Percentiles rank a stretch among this genome's conserved stretches.
These are phyloP conservation scores for Linanthus parryae DNA, from an alignment of 148 eudicot genomes.

Conservation along the genomic window DNA sequence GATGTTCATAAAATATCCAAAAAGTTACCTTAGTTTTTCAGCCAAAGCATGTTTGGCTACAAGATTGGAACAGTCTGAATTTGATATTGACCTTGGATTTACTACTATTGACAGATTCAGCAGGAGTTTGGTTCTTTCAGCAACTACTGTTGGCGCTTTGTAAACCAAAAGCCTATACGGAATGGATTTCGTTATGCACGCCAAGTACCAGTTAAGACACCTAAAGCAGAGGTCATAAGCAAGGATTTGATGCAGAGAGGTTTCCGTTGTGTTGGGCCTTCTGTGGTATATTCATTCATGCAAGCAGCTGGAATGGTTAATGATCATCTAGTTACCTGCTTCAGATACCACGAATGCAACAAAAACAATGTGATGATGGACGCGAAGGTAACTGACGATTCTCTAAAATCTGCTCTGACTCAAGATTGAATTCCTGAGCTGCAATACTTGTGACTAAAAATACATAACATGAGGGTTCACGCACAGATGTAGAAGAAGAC, in stretches of 20 bases:
- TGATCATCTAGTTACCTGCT: constrained; percentile 71
- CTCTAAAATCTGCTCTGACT: background rate
- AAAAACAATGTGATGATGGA: constrained; percentile 3
- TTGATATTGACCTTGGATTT: background rate
- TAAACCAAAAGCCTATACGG: constrained; percentile 44
- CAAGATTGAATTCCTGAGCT: constrained; percentile 3
- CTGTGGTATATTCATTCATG: constrained; percentile 68
- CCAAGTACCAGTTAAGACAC: constrained; percentile 57
- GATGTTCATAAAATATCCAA: too few species aligned
- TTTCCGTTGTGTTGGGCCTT: constrained; percentile 69
- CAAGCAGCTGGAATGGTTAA: constrained; percentile 64
- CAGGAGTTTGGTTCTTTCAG: constrained; percentile 62
- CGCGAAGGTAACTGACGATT: constrained; percentile 1
- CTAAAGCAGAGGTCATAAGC: constrained; percentile 62
- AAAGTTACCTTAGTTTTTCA: too few species aligned
- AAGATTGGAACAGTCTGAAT: background rate
- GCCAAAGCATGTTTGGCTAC: too few species aligned
- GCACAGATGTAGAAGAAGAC: background rate
- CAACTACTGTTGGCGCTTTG: constrained; percentile 58
- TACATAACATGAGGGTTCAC: background rate
- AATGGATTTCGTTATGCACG: constrained; percentile 50
- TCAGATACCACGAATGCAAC: constrained; percentile 42
- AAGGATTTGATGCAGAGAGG: constrained; percentile 64
- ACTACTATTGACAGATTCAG: constrained; percentile 44
- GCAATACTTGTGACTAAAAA: background rate